A percentile compares a stretch with the other conserved stretches of the same genome.
phyloP scores from a whole-genome alignment of 1,139 yeast genomes.

The Geotrichum bryndzae region DNA sequence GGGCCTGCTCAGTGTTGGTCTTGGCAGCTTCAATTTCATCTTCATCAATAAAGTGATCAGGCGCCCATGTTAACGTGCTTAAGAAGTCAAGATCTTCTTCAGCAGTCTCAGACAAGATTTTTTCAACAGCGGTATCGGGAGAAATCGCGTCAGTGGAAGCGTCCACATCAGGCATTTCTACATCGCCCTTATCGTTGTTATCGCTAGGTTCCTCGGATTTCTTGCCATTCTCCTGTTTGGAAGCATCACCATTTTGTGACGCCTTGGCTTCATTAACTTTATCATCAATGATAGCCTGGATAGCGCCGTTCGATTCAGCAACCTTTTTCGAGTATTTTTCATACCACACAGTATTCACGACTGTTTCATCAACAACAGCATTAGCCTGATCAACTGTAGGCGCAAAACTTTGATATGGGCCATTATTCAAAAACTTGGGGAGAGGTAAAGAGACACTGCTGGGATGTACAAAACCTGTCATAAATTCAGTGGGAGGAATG shows the following conservation, averaged over 20 bases:
- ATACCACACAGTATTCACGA: slow-evolving; percentile 70
- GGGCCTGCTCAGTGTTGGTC: slow-evolving; percentile 45
- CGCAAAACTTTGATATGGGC: slow-evolving; percentile 65
- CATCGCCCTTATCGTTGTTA: slow-evolving; percentile 19
- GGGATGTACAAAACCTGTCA: slow-evolving; percentile 74
- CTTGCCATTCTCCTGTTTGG: background rate
- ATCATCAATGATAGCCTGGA: slow-evolving; percentile 14
- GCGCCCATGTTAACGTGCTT: slow-evolving; percentile 50
- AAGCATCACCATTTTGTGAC: slow-evolving; percentile 7
- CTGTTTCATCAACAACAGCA: slow-evolving; percentile 56
- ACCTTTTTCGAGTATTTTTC: slow-evolving; percentile 49
- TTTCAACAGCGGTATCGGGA: slow-evolving; percentile 14
- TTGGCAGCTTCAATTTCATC: slow-evolving; percentile 48
- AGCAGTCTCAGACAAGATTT: background rate
- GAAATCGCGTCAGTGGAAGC: slow-evolving; percentile 5
- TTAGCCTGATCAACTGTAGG: slow-evolving; percentile 70
- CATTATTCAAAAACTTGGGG: slow-evolving; percentile 74
- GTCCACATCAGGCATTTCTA: slow-evolving; percentile 18
- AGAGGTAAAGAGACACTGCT: slow-evolving; percentile 79
- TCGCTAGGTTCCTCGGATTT: slow-evolving; percentile 17
- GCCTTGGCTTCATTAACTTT: slow-evolving; percentile 19
- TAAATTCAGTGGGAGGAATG: slow-evolving; percentile 57
- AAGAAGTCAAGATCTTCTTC: slow-evolving; percentile 37
- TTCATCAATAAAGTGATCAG: slow-evolving; percentile 46
- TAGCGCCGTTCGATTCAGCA: slow-evolving; percentile 23